phyloP scores from a whole-genome alignment of 345 rosid species.

The sweet orange (Citrus sinensis) region DNA sequence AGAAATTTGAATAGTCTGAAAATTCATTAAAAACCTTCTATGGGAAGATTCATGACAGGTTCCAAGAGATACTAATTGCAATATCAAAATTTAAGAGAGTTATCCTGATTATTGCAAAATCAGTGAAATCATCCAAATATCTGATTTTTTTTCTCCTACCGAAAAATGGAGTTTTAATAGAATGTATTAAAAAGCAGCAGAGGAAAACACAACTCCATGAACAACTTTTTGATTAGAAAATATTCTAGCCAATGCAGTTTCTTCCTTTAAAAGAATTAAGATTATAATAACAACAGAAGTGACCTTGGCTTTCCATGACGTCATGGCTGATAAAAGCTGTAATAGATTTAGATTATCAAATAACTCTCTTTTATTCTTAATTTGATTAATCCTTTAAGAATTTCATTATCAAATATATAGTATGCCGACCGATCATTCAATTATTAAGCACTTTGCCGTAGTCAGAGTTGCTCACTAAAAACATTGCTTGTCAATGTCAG shows the following conservation, averaged over 20 bases:
- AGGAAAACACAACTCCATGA: too few species aligned
- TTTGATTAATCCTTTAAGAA: neutral
- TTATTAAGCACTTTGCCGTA: neutral
- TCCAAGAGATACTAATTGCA: neutral
- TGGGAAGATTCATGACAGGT: neutral
- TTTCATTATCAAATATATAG: neutral
- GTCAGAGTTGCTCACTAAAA: neutral
- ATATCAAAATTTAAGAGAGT: neutral
- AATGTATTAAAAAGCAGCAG: too few species aligned
- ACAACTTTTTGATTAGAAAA: too few species aligned
- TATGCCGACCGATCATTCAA: neutral
- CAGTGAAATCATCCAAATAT: neutral
- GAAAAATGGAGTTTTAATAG: too few species aligned
- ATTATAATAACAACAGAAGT: too few species aligned
- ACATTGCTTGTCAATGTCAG: neutral
- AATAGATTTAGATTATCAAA: neutral
- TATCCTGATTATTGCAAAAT: neutral
- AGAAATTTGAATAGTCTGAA: neutral
- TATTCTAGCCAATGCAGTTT: too few species aligned
- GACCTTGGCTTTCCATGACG: neutral
- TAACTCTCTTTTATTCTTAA: neutral
- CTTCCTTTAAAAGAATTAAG: too few species aligned
- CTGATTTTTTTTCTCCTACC: too few species aligned
- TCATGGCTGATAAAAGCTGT: neutral
- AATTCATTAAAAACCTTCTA: neutral